A percentile compares a stretch with the other conserved stretches of the same genome.
Conservation (phyloP, 164 flowering plant genomes). For the Liriodendron chinense region DNA sequence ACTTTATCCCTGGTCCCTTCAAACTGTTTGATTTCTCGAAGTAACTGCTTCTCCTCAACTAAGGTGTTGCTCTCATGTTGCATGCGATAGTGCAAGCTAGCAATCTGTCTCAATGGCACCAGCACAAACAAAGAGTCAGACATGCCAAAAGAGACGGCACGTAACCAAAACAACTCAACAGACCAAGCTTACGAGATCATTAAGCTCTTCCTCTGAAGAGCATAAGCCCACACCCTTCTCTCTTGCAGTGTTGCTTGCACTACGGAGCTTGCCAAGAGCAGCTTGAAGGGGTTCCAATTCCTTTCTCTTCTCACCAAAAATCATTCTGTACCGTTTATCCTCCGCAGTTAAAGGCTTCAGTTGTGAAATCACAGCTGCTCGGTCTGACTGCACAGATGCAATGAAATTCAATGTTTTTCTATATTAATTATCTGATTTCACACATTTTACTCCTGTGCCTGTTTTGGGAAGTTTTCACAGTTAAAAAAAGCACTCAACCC, state of each 20-base stretch:
- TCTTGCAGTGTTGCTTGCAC: conserved; percentile 38
- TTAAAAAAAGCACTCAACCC: neutral
- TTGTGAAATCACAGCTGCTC: conserved; percentile 46
- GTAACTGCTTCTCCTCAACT: conserved; percentile 83
- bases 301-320: conserved; percentile 62
- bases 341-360: conserved; percentile 49
- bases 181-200: conserved; percentile 56
- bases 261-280: conserved; percentile 77
- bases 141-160: neutral
- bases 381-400: conserved; percentile 44
- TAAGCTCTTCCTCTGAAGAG: conserved; percentile 89
- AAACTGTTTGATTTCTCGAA: conserved; percentile 80
- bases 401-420: too few species aligned
- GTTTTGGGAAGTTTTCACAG: neutral
- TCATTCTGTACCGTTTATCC: conserved; percentile 37
- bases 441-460: neutral
- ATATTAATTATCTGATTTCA: neutral
- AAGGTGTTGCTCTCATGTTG: conserved; percentile 94
- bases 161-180: neutral
- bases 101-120: conserved; percentile 47
- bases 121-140: neutral
- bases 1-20: conserved; percentile 90
- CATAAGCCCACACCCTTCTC: conserved; percentile 59
- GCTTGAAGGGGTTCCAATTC: conserved; percentile 78
- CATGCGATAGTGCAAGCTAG: conserved; percentile 68